Evolutionary conservation across 2,329 filamentous ascomycete genomes (phyloP).

Genomic region (Aspergillus glaucus): DNA sequence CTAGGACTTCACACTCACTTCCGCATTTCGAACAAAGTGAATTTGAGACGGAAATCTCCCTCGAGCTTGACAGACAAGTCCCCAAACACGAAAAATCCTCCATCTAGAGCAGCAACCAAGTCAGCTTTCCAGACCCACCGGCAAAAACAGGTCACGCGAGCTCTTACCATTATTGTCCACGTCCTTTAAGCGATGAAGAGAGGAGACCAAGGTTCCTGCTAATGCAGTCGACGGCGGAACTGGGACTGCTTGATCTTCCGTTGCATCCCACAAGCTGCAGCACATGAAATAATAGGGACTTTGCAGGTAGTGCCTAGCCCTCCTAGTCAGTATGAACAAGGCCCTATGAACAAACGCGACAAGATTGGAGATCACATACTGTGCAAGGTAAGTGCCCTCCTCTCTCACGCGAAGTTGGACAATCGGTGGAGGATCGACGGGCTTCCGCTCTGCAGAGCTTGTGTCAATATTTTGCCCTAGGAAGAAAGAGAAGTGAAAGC

Average conservation of each 20-base stretch:
- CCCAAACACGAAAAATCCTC: conserved; percentile 85
- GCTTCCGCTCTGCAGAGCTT: conserved; percentile 63
- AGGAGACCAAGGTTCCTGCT: conserved; percentile 70
- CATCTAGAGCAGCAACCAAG: conserved; percentile 45
- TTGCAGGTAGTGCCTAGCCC: conserved; percentile 53
- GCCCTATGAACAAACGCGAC: conserved; percentile 2
- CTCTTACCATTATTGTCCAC: conserved; percentile 56
- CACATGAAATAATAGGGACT: conserved; percentile 61
- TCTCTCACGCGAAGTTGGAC: conserved; percentile 59
- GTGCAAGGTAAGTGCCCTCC: conserved; percentile 45
- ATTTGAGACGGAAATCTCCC: conserved; percentile 66
- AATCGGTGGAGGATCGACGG: conserved; percentile 78
- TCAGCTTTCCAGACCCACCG: conserved; percentile 2
- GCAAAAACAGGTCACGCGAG: not conserved
- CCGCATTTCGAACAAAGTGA: conserved; percentile 69
- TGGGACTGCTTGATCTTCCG: conserved; percentile 40
- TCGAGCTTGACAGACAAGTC: conserved; percentile 73
- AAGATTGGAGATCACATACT: conserved; percentile 45
- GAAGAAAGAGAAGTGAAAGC: not conserved
- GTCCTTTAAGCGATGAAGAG: conserved; percentile 75
- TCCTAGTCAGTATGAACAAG: conserved; percentile 10
- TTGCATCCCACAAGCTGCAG: conserved; percentile 49
- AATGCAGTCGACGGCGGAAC: conserved; percentile 49
- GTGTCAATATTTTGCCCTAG: conserved; percentile 7
- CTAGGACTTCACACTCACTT: conserved; percentile 39